phyloP scores from a whole-genome alignment of 768 basidiomycete species.

The Tricholoma matsutake region DNA sequence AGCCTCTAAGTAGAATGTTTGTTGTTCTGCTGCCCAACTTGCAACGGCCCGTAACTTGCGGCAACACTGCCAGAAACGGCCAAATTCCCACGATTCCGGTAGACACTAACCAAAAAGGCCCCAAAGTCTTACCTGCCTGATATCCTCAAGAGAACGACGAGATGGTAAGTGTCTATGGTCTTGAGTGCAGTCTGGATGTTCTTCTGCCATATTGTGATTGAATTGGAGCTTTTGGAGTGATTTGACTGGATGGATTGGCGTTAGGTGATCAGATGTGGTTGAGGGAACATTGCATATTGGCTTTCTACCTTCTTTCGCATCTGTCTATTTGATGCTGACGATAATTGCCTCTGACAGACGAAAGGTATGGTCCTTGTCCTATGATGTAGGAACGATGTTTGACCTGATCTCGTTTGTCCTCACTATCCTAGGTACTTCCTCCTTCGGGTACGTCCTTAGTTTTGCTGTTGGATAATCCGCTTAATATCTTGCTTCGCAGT shows the following conservation, averaged over 20 bases:
- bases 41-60: too few species aligned
- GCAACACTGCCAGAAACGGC: slow-evolving; percentile 7
- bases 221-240: slow-evolving; percentile 13
- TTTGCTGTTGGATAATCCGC: not conserved
- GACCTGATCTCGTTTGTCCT: slow-evolving; percentile 2
- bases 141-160: slow-evolving; percentile 39
- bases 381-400: not conserved
- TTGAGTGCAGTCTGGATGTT: slow-evolving; percentile 10
- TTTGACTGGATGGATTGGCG: slow-evolving; percentile 16
- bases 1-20: too few species aligned
- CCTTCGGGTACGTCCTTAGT: slow-evolving; percentile 73
- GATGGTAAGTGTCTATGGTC: slow-evolving; percentile 40
- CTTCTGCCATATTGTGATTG: slow-evolving; percentile 16
- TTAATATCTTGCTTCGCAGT: slow-evolving; percentile 43
- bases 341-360: slow-evolving; percentile 49
- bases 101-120: not conserved
- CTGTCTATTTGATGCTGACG: slow-evolving; percentile 14
- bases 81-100: slow-evolving; percentile 17
- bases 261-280: slow-evolving; percentile 24
- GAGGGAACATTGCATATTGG: slow-evolving; percentile 15
- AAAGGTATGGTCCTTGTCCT: slow-evolving; percentile 58
- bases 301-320: not conserved
- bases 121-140: slow-evolving; percentile 16
- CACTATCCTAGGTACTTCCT: slow-evolving; percentile 76
- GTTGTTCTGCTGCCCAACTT: too few species aligned